phyloP scores from a whole-genome alignment of 805 yeast genomes.

The Debaryomyces tyrocola region DNA sequence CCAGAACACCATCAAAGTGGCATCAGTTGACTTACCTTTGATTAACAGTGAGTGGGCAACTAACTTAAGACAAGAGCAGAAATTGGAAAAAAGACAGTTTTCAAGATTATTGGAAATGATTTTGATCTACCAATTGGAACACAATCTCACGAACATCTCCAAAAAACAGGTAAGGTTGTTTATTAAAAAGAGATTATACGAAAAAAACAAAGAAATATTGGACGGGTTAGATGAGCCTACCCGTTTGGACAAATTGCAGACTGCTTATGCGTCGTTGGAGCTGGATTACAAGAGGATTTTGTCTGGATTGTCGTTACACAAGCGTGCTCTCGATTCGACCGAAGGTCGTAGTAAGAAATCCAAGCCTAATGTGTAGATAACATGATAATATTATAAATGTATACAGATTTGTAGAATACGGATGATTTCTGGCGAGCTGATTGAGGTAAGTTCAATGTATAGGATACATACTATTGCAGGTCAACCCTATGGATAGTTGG shows the following conservation, averaged over 20 bases:
- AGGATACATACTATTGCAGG: too few relatives aligned
- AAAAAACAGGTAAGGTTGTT: slow-evolving; percentile 50
- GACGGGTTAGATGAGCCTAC: slow-evolving; percentile 61
- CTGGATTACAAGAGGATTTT: slow-evolving; percentile 70
- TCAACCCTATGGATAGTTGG: too few relatives aligned
- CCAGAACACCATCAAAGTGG: slow-evolving; percentile 17
- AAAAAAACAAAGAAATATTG: slow-evolving; percentile 79
- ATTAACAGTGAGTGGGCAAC: slow-evolving; percentile 38
- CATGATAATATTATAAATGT: neutral
- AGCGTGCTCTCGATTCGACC: neutral
- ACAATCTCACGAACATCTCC: slow-evolving; percentile 21
- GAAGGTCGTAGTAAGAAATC: neutral
- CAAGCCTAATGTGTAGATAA: neutral
- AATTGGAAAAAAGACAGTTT: slow-evolving; percentile 78
- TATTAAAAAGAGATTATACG: slow-evolving; percentile 73
- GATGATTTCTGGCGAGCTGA: too few relatives aligned
- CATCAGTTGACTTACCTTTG: slow-evolving; percentile 15
- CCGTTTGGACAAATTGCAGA: slow-evolving; percentile 69
- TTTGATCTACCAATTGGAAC: slow-evolving; percentile 42
- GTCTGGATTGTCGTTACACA: slow-evolving; percentile 16
- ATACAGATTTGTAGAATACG: neutral
- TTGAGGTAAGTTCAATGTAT: too few relatives aligned
- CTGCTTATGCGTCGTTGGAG: slow-evolving; percentile 67
- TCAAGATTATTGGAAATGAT: slow-evolving; percentile 77
- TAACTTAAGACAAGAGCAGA: slow-evolving; percentile 39